Conservation (phyloP, 345 rosid genomes). For the Noccaea caerulescens region DNA sequence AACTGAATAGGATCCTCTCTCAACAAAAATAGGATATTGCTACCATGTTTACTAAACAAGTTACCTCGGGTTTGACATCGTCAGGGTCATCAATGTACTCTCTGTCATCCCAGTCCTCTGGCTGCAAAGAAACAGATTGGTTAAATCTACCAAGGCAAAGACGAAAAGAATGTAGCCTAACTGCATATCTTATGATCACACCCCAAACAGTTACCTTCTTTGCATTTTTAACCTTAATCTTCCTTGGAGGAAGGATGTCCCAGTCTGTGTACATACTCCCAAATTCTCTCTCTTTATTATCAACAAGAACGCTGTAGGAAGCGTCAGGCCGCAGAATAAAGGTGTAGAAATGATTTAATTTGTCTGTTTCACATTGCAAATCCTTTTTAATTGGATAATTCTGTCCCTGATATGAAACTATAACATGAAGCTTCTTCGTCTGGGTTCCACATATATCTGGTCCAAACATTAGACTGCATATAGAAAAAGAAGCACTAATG, state of each 20-base stretch:
- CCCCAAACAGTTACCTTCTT: conserved; percentile 61
- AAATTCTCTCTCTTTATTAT: conserved; percentile 82
- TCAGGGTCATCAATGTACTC: conserved; percentile 88
- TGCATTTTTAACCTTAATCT: conserved; percentile 72
- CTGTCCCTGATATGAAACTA: conserved; percentile 92
- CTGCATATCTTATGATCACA: background rate
- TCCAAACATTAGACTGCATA: conserved; percentile 93
- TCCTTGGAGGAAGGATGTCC: conserved; percentile 94
- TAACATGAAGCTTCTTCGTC: conserved; percentile 87
- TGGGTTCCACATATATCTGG: conserved; percentile 95
- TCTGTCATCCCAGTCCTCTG: conserved; percentile 90
- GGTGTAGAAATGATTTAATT: conserved; percentile 89
- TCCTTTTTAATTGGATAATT: conserved; percentile 90
- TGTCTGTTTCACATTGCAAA: conserved; percentile 92
- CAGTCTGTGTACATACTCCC: conserved; percentile 95
- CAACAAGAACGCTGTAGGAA: conserved; percentile 77
- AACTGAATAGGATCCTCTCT: conserved; percentile 15
- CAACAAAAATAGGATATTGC: background rate
- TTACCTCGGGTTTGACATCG: conserved; percentile 82
- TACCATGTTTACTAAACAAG: conserved; percentile 23
- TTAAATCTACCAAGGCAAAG: background rate
- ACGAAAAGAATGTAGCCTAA: too few species aligned
- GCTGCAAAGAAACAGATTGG: conserved; percentile 51
- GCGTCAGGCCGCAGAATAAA: conserved; percentile 95
- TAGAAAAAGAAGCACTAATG: conserved; percentile 4